Percentiles rank a stretch among this genome's conserved stretches.
These are phyloP conservation scores for Globisporangium barbulae DNA, from an alignment of 352 stramenopile genomes.

Conservation along the genomic window DNA sequence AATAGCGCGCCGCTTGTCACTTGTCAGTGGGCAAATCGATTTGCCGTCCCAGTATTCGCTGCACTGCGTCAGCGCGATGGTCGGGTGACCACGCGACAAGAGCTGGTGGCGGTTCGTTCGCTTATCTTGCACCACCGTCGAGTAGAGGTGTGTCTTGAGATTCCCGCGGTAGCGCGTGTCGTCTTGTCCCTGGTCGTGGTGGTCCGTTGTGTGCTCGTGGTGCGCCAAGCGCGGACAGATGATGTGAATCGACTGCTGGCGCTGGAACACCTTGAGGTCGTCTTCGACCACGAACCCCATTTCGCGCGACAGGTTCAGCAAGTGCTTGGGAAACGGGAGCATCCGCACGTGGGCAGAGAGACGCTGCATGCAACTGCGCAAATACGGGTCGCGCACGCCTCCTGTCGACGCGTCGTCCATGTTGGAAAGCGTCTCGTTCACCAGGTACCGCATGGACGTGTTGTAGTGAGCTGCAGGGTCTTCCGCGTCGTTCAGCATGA, in stretches of 20 bases:
- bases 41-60: slow-evolving; percentile 88
- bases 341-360: slow-evolving; percentile 82
- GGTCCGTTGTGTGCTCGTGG: slow-evolving; percentile 81
- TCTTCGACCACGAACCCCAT: slow-evolving; percentile 74
- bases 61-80: slow-evolving; percentile 67
- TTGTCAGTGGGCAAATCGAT: slow-evolving; percentile 81
- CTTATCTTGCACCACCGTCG: slow-evolving; percentile 80
- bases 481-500: slow-evolving; percentile 78
- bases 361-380: slow-evolving; percentile 69
- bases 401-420: slow-evolving; percentile 12
- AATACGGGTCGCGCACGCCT: slow-evolving; percentile 30
- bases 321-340: slow-evolving; percentile 78
- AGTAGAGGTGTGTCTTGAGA: slow-evolving; percentile 85
- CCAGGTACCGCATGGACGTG: slow-evolving; percentile 69
- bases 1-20: slow-evolving; percentile 73
- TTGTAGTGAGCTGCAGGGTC: slow-evolving; percentile 64
- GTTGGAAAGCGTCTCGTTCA: slow-evolving; percentile 39
- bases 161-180: slow-evolving; percentile 81
- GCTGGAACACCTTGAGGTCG: slow-evolving; percentile 64
- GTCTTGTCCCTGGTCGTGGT: slow-evolving; percentile 83
- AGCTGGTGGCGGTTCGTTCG: slow-evolving; percentile 77
- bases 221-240: slow-evolving; percentile 78
- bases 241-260: slow-evolving; percentile 73
- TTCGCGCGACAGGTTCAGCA: slow-evolving; percentile 75
- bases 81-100: slow-evolving; percentile 73